Percentiles rank a stretch among this genome's conserved stretches.
Conservation (phyloP, 768 basidiomycete genomes). For the Boletus reticuloceps region DNA sequence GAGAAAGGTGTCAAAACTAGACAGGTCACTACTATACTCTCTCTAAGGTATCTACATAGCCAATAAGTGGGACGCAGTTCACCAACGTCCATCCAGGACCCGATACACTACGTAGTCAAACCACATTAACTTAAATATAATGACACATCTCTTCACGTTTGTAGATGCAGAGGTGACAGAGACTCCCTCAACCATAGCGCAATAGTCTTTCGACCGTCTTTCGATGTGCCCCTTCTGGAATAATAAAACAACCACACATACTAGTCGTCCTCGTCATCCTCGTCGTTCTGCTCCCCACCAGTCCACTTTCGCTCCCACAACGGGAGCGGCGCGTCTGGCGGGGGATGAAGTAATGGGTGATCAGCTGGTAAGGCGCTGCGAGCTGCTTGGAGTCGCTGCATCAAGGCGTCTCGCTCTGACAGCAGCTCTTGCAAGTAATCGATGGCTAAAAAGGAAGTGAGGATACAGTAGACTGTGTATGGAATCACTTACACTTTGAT, state of each 20-base stretch:
- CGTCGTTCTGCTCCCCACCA: constrained; percentile 60
- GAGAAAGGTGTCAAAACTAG: too few species aligned
- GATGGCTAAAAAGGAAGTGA: constrained; percentile 55
- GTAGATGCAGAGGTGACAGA: background rate
- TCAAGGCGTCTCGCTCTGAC: constrained; percentile 53
- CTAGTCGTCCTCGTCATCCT: constrained; percentile 47
- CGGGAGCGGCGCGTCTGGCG: constrained; percentile 33
- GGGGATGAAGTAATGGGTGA: constrained; percentile 51
- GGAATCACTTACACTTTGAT: constrained; percentile 65
- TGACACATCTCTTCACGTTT: constrained; percentile 5
- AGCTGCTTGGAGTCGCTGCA: constrained; percentile 59
- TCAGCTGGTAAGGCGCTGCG: constrained; percentile 53
- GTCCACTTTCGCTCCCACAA: constrained; percentile 87
- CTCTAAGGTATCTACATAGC: constrained; percentile 21
- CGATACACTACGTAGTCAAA: constrained; percentile 6
- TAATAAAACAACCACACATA: background rate
- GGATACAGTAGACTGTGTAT: background rate
- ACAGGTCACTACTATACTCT: background rate
- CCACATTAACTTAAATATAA: constrained; percentile 31
- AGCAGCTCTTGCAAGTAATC: constrained; percentile 76
- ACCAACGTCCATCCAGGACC: background rate
- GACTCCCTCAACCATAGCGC: background rate
- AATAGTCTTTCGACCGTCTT: background rate
- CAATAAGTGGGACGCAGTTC: constrained; percentile 3
- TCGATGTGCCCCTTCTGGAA: background rate